These are phyloP conservation scores for Postia placenta DNA, from an alignment of 768 basidiomycete genomes.

Conservation along the genomic window DNA sequence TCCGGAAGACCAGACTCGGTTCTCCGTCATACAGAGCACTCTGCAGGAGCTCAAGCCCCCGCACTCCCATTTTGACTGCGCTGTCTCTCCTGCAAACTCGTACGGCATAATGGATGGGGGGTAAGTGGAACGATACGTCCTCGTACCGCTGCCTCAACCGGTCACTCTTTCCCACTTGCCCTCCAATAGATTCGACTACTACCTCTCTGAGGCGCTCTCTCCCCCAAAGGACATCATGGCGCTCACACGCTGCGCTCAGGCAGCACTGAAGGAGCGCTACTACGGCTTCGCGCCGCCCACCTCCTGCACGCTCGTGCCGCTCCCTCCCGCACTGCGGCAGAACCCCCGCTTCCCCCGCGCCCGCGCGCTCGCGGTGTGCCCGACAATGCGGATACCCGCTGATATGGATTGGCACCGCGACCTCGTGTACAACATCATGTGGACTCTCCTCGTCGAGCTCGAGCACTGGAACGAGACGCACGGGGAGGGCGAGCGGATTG, in stretches of 20 bases:
- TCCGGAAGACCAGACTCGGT: neutral
- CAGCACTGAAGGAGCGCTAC: constrained; percentile 11
- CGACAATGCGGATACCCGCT: constrained; percentile 28
- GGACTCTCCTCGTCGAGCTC: constrained; percentile 23
- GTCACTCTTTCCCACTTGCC: neutral
- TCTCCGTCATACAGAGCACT: constrained; percentile 6
- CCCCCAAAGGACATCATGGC: constrained; percentile 11
- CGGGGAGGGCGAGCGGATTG: constrained; percentile 5
- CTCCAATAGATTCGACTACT: constrained; percentile 15
- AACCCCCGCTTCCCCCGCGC: constrained; percentile 6
- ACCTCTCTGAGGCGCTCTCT: constrained; percentile 13
- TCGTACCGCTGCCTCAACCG: neutral
- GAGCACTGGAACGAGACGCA: constrained; percentile 19
- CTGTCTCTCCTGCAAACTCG: constrained; percentile 25
- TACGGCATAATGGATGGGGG: constrained; percentile 25
- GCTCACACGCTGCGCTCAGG: constrained; percentile 17
- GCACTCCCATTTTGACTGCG: constrained; percentile 15
- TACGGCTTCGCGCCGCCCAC: constrained; percentile 20
- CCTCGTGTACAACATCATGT: constrained; percentile 29
- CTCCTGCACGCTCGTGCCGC: constrained; percentile 15
- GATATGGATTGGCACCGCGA: constrained; percentile 25
- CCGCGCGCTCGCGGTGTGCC: constrained; percentile 24
- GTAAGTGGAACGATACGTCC: constrained; percentile 10
- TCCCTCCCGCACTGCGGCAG: constrained; percentile 2
- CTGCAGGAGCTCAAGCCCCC: constrained; percentile 3